Base-by-base conservation (phyloP, 1,284 basidiomycete species). In the Boletus sp. region DNA sequence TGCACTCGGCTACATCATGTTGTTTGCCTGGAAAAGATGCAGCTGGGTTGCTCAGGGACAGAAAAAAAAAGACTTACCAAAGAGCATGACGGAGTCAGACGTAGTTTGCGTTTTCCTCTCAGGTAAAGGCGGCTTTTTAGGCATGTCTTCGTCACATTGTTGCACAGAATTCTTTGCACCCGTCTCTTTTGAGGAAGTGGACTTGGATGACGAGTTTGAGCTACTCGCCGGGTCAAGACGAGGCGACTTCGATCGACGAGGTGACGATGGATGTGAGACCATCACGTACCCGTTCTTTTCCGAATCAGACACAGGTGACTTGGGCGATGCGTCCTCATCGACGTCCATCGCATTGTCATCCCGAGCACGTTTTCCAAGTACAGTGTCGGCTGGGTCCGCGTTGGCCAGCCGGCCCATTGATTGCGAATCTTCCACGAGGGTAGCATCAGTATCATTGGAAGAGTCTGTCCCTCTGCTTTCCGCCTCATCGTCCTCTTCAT, bases 1-100 rank as follows among this genome's bases (percentile, higher is more conserved):
- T 90, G 67, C 95, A 97, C 69, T 99, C 95, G 0, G 94, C 89
- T 2, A 98, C 94, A 65, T 99, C 95, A 63, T 99, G 95, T 62
- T 99, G 95, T 55, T 90, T 86, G n/a, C 93, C 93, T 66, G 37
- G 22, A 38, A 50, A 46, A 36, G n/a, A 35, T 54, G 35, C 22
- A 35, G 36, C 10, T 20, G 12, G 12, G 20, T 36, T 33, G 5
- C 29, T 49, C 14, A 16, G 10, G 13, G 12, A 38, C 9, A n/a
- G 22, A 36, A 8, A 45, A 8, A 45, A 13, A 14, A 22, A 8
- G 35, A 44, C 78, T 62, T 62, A 90, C 91, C 92, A 61, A 95
- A 95, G 78, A 92, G 87, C 88, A 95, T 91, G 14, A 81, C 79
- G 4, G 82, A 88, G 55, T 87, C 82, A n/a, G 77, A 81, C 14